Evolutionary conservation across 2,329 filamentous ascomycete genomes (phyloP).

Genomic region (Balansia obtecta): DNA sequence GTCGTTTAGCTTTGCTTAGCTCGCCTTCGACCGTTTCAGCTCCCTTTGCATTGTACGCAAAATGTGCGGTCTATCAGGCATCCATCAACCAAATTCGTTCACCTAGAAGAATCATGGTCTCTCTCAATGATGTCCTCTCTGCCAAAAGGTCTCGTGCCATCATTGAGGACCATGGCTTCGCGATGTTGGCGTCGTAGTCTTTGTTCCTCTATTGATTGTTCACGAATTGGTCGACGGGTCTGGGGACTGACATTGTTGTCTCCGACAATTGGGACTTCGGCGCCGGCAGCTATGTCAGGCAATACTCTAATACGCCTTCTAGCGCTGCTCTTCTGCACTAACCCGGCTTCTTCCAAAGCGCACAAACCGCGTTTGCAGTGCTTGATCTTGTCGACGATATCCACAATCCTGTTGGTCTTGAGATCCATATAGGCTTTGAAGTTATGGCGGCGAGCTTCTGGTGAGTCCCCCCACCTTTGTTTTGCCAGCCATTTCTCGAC

Average conservation of each 20-base stretch:
- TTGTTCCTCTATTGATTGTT: constrained; percentile 54
- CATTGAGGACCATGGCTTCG: constrained; percentile 84
- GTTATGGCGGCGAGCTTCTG: constrained; percentile 39
- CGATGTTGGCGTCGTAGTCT: constrained; percentile 62
- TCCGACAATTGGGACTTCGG: constrained; percentile 15
- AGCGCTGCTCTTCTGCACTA: constrained; percentile 25
- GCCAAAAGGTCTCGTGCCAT: constrained; percentile 63
- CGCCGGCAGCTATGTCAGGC: constrained; percentile 22
- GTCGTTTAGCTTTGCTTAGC: too few species aligned
- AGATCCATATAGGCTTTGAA: constrained; percentile 38
- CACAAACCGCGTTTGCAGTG: constrained; percentile 37
- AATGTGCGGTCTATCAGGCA: background rate
- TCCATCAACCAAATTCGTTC: background rate
- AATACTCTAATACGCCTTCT: constrained; percentile 17
- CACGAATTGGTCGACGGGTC: constrained; percentile 22
- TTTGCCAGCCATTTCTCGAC: constrained; percentile 63
- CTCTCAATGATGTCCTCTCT: constrained; percentile 70
- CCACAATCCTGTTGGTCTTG: constrained; percentile 39
- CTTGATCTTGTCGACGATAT: constrained; percentile 37
- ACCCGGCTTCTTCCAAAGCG: constrained; percentile 37
- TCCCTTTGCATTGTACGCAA: background rate
- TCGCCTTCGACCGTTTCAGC: background rate
- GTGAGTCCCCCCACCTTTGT: constrained; percentile 53
- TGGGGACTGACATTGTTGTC: constrained; percentile 16
- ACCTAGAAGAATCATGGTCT: constrained; percentile 31